phyloP scores from a whole-genome alignment of 1,284 basidiomycete species.

The Heimioporus punctisporus region DNA sequence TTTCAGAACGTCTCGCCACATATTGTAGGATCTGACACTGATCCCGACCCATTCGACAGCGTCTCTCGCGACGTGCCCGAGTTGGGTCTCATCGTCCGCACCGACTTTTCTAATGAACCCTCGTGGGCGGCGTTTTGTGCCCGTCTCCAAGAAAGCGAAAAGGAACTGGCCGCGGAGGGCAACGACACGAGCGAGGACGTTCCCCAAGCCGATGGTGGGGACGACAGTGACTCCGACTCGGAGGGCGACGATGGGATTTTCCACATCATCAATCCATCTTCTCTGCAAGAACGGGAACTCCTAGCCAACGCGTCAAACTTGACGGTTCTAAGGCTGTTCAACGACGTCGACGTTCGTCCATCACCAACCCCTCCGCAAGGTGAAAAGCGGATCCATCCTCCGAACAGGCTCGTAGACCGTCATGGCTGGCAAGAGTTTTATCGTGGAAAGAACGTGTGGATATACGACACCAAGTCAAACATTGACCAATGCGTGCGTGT shows the following conservation, averaged over 20 bases:
- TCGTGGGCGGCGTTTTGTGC: slow-evolving; percentile 61
- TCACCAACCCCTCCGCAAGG: slow-evolving; percentile 48
- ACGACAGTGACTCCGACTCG: slow-evolving; percentile 30
- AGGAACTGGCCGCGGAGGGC: slow-evolving; percentile 39
- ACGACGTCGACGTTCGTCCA: slow-evolving; percentile 62
- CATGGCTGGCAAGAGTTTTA: slow-evolving; percentile 77
- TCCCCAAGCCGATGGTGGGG: neutral
- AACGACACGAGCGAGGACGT: slow-evolving; percentile 25
- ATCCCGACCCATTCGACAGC: slow-evolving; percentile 50
- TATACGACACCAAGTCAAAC: slow-evolving; percentile 72
- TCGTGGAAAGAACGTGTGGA: slow-evolving; percentile 66
- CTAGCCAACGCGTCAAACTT: slow-evolving; percentile 63
- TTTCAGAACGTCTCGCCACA: slow-evolving; percentile 25
- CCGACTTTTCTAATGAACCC: slow-evolving; percentile 65
- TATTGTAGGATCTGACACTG: slow-evolving; percentile 38
- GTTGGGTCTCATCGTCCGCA: slow-evolving; percentile 63
- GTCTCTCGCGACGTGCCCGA: slow-evolving; percentile 34
- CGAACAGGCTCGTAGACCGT: slow-evolving; percentile 61
- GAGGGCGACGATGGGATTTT: slow-evolving; percentile 51
- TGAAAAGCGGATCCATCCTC: slow-evolving; percentile 45
- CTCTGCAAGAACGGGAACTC: slow-evolving; percentile 40
- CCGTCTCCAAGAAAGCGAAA: slow-evolving; percentile 53
- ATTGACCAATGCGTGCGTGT: slow-evolving; percentile 63
- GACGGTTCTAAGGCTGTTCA: slow-evolving; percentile 64
- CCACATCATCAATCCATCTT: slow-evolving; percentile 48